A percentile compares a stretch with the other conserved stretches of the same genome.
These are phyloP conservation scores for Claviceps sp. DNA, from an alignment of 2,329 filamentous ascomycete species.

Conservation along the genomic window DNA sequence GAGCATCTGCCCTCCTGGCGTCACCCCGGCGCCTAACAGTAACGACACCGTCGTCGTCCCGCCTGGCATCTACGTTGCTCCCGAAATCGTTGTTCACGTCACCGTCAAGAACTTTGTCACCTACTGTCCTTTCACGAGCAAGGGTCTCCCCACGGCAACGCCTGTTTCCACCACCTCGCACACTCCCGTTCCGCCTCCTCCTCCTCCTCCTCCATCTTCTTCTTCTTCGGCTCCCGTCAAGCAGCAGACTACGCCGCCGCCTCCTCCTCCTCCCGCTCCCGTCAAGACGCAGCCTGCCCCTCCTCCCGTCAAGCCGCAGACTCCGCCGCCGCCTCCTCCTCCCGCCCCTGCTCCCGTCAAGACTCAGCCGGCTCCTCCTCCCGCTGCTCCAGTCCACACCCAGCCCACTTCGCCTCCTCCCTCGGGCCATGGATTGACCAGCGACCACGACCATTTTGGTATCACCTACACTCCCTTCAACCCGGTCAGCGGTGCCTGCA, in stretches of 20 bases:
- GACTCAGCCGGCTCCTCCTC: constrained; percentile 4
- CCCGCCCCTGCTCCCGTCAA: background rate
- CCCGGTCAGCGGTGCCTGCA: constrained; percentile 45
- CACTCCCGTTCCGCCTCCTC: background rate
- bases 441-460: constrained; percentile 47
- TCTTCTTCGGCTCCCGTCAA: constrained; percentile 10
- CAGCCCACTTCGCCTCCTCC: constrained; percentile 6
- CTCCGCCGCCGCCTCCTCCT: background rate
- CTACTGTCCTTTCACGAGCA: constrained; percentile 13
- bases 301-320: background rate
- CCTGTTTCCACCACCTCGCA: constrained; percentile 5
- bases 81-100: constrained; percentile 52
- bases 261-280: constrained; percentile 3
- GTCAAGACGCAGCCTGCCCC: constrained; percentile 2
- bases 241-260: background rate
- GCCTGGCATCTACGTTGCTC: constrained; percentile 61
- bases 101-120: constrained; percentile 51
- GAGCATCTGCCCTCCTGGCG: constrained; percentile 56
- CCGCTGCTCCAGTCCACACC: background rate
- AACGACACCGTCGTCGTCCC: constrained; percentile 45
- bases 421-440: constrained; percentile 17
- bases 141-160: constrained; percentile 22
- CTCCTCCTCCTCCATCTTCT: background rate
- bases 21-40: constrained; percentile 42
- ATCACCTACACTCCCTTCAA: constrained; percentile 73